A percentile compares a stretch with the other conserved stretches of the same genome.
Conservation (phyloP, 2,329 filamentous ascomycete species). For the Incumbomyces delicatus region DNA sequence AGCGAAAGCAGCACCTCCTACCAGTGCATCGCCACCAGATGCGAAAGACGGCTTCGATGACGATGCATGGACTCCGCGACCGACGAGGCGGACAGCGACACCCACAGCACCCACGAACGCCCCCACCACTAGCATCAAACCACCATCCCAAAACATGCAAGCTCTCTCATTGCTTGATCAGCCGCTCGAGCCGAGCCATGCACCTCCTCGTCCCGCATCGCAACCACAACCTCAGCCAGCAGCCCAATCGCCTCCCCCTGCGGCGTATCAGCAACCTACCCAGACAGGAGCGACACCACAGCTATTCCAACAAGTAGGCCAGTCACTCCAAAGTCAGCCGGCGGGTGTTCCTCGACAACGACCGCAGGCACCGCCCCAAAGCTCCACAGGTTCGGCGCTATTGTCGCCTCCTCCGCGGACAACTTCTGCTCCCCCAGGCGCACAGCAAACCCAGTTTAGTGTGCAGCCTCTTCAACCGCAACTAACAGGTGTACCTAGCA, state of each 20-base stretch:
- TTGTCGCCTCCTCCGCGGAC: conserved; percentile 73
- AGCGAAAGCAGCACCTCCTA: conserved; percentile 40
- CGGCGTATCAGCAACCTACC: conserved; percentile 31
- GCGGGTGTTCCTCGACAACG: conserved; percentile 48
- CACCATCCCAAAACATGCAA: conserved; percentile 58
- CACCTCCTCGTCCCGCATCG: conserved; percentile 33
- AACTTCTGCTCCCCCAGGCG: conserved; percentile 77
- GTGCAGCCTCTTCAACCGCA: conserved; percentile 72
- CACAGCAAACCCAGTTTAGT: conserved; percentile 58
- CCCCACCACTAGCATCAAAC: conserved; percentile 31
- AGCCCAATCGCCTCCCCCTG: conserved; percentile 27
- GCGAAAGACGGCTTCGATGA: conserved; percentile 70
- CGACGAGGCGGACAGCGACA: conserved; percentile 36
- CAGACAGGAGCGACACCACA: conserved; percentile 36
- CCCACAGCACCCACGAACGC: conserved; percentile 25
- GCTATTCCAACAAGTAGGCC: conserved; percentile 42
- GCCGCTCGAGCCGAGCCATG: conserved; percentile 47
- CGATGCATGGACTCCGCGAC: conserved; percentile 94
- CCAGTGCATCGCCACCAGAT: conserved; percentile 40
- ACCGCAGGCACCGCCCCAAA: conserved; percentile 54
- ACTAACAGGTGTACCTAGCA: conserved; percentile 62
- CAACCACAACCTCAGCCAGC: conserved; percentile 10
- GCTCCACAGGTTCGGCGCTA: conserved; percentile 51
- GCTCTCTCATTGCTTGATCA: conserved; percentile 56
- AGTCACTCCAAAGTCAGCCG: conserved; percentile 12